Conservation (phyloP, 2,329 filamentous ascomycete genomes). For the Thielaviopsis ethacetica region DNA sequence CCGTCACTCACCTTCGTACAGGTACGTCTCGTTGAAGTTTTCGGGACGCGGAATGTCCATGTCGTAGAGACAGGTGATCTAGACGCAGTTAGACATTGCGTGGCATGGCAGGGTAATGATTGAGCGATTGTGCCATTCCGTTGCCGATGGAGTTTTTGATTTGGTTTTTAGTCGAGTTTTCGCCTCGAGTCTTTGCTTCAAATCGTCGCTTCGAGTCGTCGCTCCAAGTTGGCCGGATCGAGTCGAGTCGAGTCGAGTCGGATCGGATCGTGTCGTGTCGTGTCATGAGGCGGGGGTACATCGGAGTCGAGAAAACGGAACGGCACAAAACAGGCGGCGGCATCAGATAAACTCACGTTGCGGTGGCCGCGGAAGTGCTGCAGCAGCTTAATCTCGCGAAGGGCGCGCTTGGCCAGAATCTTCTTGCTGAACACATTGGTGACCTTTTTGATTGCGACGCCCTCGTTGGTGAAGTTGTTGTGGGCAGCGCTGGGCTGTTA, state of each 20-base stretch:
- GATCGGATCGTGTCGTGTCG: too few relatives aligned
- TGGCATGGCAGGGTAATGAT: too few relatives aligned
- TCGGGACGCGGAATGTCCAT: conserved; percentile 98
- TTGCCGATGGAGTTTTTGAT: neutral
- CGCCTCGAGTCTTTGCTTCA: too few relatives aligned
- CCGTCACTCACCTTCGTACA: conserved; percentile 68
- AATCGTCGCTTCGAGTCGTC: too few relatives aligned
- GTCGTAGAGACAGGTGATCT: conserved; percentile 98
- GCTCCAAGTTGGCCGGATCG: too few relatives aligned
- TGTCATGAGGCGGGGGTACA: too few relatives aligned
- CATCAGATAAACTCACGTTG: conserved; percentile 41
- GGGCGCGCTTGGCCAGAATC: conserved; percentile 91
- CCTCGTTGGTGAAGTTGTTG: conserved; percentile 79
- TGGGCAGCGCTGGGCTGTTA: conserved; percentile 56
- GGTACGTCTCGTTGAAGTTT: conserved; percentile 97
- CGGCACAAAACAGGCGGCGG: neutral
- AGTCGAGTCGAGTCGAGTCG: too few relatives aligned
- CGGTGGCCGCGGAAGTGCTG: conserved; percentile 91
- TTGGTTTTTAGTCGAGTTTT: too few relatives aligned
- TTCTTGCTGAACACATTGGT: conserved; percentile 99
- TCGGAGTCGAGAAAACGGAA: neutral
- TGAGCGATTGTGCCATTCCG: too few relatives aligned
- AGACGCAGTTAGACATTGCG: neutral
- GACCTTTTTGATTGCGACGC: conserved; percentile 97
- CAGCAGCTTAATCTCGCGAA: conserved; percentile 96